These are phyloP conservation scores for Cryptococcus amylolentus DNA, from an alignment of 1,284 basidiomycete species.

Conservation along the genomic window DNA sequence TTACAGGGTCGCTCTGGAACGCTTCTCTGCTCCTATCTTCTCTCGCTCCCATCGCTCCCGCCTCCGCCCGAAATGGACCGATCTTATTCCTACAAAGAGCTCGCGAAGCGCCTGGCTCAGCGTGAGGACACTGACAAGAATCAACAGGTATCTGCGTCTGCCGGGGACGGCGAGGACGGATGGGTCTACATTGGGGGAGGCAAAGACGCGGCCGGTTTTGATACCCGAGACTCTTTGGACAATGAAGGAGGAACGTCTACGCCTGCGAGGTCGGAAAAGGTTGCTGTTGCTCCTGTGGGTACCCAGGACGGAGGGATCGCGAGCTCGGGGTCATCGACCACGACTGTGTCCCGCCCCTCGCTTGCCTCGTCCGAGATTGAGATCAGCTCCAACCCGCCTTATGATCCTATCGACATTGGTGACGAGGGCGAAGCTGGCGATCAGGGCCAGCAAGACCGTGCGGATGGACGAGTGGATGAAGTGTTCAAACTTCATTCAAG, in stretches of 20 bases:
- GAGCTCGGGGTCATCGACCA: conserved; percentile 25
- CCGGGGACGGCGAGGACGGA: conserved; percentile 10
- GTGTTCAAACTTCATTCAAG: conserved; percentile 42
- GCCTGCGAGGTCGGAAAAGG: conserved; percentile 14
- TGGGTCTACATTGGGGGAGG: conserved; percentile 36
- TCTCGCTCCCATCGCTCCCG: conserved; percentile 58
- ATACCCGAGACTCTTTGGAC: conserved; percentile 5
- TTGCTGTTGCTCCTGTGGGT: conserved; percentile 5
- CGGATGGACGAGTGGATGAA: conserved; percentile 36
- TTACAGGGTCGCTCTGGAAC: conserved; percentile 71
- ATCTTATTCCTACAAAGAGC: conserved; percentile 55
- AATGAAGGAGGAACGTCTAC: conserved; percentile 1
- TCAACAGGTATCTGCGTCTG: not conserved
- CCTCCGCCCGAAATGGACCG: conserved; percentile 55
- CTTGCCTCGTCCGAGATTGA: conserved; percentile 18
- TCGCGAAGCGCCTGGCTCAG: conserved; percentile 45
- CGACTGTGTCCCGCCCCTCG: conserved; percentile 27
- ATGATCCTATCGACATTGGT: conserved; percentile 32
- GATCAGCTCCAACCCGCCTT: conserved; percentile 11
- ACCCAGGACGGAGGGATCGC: not conserved
- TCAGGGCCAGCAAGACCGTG: conserved; percentile 31
- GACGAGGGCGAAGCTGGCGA: conserved; percentile 22
- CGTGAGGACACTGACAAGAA: conserved; percentile 1
- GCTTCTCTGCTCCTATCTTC: conserved; percentile 71
- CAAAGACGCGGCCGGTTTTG: conserved; percentile 28